Conservation (phyloP, 2,329 filamentous ascomycete genomes). For the Ophiostoma sp. region DNA sequence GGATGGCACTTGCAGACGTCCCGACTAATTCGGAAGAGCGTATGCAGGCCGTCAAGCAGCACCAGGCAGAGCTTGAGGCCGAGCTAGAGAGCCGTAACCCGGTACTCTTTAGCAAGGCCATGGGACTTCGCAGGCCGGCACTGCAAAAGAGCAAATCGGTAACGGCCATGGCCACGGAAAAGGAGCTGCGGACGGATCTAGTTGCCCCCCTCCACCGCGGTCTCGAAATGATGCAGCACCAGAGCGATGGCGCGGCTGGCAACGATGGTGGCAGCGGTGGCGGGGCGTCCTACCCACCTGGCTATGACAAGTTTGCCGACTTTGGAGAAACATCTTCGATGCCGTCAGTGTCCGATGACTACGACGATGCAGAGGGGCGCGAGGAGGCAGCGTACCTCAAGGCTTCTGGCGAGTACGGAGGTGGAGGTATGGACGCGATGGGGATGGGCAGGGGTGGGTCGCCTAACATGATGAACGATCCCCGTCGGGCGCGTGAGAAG, state of each 20-base stretch:
- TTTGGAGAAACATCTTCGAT: slow-evolving; percentile 14
- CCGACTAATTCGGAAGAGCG: slow-evolving; percentile 40
- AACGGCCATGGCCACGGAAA: slow-evolving; percentile 15
- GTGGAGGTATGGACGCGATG: background rate
- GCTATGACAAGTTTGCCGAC: slow-evolving; percentile 28
- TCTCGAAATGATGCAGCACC: slow-evolving; percentile 34
- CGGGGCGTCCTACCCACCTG: slow-evolving; percentile 6
- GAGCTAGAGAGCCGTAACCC: slow-evolving; percentile 46
- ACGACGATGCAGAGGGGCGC: slow-evolving; percentile 39
- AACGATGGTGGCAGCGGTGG: background rate
- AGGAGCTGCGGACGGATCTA: slow-evolving; percentile 30
- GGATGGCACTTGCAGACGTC: slow-evolving; percentile 36
- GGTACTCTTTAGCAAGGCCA: slow-evolving; percentile 43
- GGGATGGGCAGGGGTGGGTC: slow-evolving; percentile 20
- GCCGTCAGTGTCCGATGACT: slow-evolving; percentile 29
- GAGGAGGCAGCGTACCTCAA: slow-evolving; percentile 37
- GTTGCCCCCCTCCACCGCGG: slow-evolving; percentile 34
- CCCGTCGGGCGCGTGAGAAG: slow-evolving; percentile 25
- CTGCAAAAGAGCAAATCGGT: slow-evolving; percentile 15
- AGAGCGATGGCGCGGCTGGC: slow-evolving; percentile 16
- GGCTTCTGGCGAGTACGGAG: background rate
- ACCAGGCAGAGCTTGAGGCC: slow-evolving; percentile 46
- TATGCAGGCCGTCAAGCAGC: slow-evolving; percentile 38
- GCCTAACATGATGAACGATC: slow-evolving; percentile 14
- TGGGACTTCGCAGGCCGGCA: slow-evolving; percentile 33